Percentiles rank a stretch among this genome's conserved stretches.
Conservation (phyloP, 768 basidiomycete species). For the Kwoniella shandongensis region DNA sequence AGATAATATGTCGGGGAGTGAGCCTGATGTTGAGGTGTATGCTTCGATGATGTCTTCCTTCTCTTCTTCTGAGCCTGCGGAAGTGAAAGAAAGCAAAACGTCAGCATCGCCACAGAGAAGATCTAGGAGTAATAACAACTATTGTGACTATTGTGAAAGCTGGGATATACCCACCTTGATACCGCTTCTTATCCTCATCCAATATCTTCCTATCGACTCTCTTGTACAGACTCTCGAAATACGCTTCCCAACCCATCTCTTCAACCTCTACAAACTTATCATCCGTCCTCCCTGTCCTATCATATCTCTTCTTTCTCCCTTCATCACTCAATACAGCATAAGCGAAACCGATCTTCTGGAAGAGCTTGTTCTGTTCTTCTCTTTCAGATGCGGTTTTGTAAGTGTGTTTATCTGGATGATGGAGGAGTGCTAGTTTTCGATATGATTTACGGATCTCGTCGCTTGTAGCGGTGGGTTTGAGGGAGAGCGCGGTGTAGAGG, state of each 20-base stretch:
- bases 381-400: slow-evolving; percentile 61
- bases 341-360: slow-evolving; percentile 85
- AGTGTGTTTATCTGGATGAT: slow-evolving; percentile 89
- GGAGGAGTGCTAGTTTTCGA: slow-evolving; percentile 72
- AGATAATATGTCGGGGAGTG: slow-evolving; percentile 76
- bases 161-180: slow-evolving; percentile 70
- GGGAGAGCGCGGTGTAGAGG: slow-evolving; percentile 71
- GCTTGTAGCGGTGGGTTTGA: slow-evolving; percentile 60
- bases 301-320: slow-evolving; percentile 69
- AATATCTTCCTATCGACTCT: slow-evolving; percentile 79
- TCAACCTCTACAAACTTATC: slow-evolving; percentile 65
- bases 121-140: not conserved
- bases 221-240: slow-evolving; percentile 88
- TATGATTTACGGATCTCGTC: slow-evolving; percentile 82
- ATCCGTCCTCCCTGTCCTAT: slow-evolving; percentile 78
- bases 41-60: slow-evolving; percentile 71
- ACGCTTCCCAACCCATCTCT: slow-evolving; percentile 90
- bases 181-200: slow-evolving; percentile 89
- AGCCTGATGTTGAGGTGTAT: slow-evolving; percentile 70
- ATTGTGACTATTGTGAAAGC: not conserved
- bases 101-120: not conserved
- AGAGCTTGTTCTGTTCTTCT: slow-evolving; percentile 70
- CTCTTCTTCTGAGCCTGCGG: slow-evolving; percentile 80
- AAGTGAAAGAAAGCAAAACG: not conserved
- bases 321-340: slow-evolving; percentile 84